Conservation (phyloP, 805 yeast species). For the Myxozyma monticola region DNA sequence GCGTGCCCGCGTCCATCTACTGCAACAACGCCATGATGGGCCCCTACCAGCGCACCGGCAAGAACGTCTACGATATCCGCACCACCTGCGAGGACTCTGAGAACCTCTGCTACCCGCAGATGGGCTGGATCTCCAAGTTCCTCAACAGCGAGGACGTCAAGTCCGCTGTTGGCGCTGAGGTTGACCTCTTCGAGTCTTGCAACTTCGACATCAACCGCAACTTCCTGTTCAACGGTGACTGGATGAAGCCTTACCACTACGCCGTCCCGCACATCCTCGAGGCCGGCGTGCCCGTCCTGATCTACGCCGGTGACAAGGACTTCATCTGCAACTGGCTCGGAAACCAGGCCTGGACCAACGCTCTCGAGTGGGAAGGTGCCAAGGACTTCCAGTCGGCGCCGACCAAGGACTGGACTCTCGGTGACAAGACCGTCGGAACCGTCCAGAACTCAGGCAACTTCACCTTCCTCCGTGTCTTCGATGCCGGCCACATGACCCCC, state of each 20-base stretch:
- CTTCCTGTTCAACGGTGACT: slow-evolving; percentile 85
- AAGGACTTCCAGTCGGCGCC: slow-evolving; percentile 52
- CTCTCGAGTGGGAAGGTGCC: slow-evolving; percentile 64
- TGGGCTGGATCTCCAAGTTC: slow-evolving; percentile 73
- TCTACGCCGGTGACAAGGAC: slow-evolving; percentile 96
- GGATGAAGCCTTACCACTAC: slow-evolving; percentile 79
- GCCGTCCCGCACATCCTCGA: slow-evolving; percentile 73
- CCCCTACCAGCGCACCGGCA: slow-evolving; percentile 81
- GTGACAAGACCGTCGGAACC: slow-evolving; percentile 61
- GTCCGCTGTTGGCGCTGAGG: slow-evolving; percentile 87
- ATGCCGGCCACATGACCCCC: slow-evolving; percentile 97
- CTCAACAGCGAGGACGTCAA: slow-evolving; percentile 76
- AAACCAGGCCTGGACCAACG: slow-evolving; percentile 80
- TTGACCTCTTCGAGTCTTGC: slow-evolving; percentile 72
- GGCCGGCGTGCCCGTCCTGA: slow-evolving; percentile 71
- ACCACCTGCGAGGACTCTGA: slow-evolving; percentile 69
- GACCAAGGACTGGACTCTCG: slow-evolving; percentile 42
- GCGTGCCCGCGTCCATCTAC: slow-evolving; percentile 88
- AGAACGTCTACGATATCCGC: slow-evolving; percentile 89
- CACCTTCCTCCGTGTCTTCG: slow-evolving; percentile 80
- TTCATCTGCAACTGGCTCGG: slow-evolving; percentile 97
- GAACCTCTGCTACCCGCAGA: slow-evolving; percentile 74
- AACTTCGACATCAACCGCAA: slow-evolving; percentile 75
- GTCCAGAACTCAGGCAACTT: slow-evolving; percentile 70
- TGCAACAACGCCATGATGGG: slow-evolving; percentile 83